phyloP scores from a whole-genome alignment of 2,329 filamentous ascomycete genomes.

The Rhynchosporium agropyri region DNA sequence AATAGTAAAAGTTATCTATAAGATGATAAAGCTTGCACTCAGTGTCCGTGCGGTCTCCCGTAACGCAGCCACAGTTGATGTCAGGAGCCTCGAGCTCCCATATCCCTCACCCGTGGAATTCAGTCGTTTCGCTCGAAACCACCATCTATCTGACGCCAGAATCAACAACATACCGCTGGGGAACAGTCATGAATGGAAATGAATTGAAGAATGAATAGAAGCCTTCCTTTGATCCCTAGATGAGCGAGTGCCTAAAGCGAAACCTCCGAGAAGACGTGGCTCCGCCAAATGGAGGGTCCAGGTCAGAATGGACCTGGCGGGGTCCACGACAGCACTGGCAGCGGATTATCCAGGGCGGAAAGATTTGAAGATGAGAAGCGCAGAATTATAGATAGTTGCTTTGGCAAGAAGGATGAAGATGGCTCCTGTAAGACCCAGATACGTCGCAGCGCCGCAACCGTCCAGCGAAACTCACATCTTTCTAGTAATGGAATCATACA shows the following conservation, averaged over 20 bases:
- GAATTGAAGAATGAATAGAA: constrained; percentile 13
- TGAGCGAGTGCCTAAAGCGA: constrained; percentile 28
- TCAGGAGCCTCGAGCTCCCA: constrained; percentile 23
- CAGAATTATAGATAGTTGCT: constrained; percentile 93
- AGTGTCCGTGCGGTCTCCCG: constrained; percentile 19
- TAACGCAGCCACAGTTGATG: constrained; percentile 27
- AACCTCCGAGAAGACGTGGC: constrained; percentile 36
- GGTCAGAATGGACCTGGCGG: constrained; percentile 41
- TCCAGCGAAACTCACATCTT: constrained; percentile 14
- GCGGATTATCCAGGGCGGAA: constrained; percentile 59
- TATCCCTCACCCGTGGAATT: background rate
- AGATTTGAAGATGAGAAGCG: constrained; percentile 96
- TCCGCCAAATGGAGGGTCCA: constrained; percentile 43
- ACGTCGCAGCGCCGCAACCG: background rate
- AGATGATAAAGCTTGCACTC: constrained; percentile 8
- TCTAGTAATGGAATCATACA: constrained; percentile 87
- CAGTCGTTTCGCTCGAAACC: background rate
- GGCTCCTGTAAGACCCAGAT: constrained; percentile 67
- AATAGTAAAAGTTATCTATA: background rate
- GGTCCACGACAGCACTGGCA: constrained; percentile 39
- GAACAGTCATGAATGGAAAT: constrained; percentile 29
- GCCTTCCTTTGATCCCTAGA: constrained; percentile 27
- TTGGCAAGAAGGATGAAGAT: constrained; percentile 84
- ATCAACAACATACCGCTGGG: constrained; percentile 7
- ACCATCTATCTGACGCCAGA: background rate